Evolutionary conservation across 1,139 yeast genomes (phyloP), one percentile per base, ranked within the genome.

Genomic region (Lodderomyces theae): DNA sequence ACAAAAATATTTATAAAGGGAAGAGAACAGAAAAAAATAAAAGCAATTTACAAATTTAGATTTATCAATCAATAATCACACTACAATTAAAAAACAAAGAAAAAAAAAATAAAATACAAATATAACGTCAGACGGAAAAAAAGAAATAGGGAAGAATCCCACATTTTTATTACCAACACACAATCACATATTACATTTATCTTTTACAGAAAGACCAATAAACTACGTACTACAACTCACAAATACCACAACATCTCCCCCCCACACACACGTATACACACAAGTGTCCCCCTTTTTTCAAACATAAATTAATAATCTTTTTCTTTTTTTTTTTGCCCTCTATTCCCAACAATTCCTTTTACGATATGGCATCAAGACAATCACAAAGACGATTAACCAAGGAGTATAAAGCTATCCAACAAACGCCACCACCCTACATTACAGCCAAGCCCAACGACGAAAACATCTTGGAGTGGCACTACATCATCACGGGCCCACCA

Each of bases 401-500:
- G 55, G 97, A 89, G 66, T 89, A 86, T 63, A 85, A 82, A 60
- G 66, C 78, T 37, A 77, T 89, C 49, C 77, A 74, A 52, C 81
- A 79, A 42, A 82, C 75, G 51, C 95, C 96, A 1, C 87, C 94
- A 5, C 95, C 95, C 4, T 88, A 65, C 52, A 81, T 89, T 42
- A 67, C 68, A 16, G 95, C 96, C n/a, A 80, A 82, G 44, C 96
- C 97, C 3, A 79, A 82, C 46, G 97, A 89, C 47, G 72, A 75
- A 32, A 84, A 87, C 57, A 83, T 86, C 42, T 64, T 87, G 41
- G 72, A 73, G 52, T 85, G 94, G 94, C 90, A 84, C 60, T 86
- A 82, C 52, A 72, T 86, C 39, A 79, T 86, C 35, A 79, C 82
- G 1, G 97, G 97, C 0, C 96, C 97, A 5, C 89, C 94, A 41